Base-by-base conservation (phyloP, 306 rosid genomes). In the Ormosia semicastrata region DNA sequence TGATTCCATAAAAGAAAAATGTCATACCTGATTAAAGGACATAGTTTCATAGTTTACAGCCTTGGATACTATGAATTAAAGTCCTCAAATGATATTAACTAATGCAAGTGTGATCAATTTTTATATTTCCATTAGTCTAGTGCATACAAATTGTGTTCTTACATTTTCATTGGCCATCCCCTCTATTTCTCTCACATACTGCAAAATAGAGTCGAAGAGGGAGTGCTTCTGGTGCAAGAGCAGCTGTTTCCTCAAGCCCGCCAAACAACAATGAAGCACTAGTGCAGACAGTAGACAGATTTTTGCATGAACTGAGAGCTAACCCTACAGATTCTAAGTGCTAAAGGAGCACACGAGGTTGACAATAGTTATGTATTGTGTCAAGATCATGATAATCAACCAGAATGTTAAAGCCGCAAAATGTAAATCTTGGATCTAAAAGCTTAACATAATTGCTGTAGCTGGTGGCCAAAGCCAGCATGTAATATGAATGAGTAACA, bases 251-350 rank as follows among this genome's bases (percentile, higher is more conserved):
- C 58, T 49, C 78, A 3, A 73, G 44, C 57, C 81, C 73, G 8
- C 57, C 41, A 47, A 76, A 65, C 30, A 71, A 8, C 50, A 73
- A 86, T 8, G 79, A 69, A 53, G 76, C 11, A 78, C 44, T 86
- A 29, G 76, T 34, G 68, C 68, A 82, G 58, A 79, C 81, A 49
- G 65, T 86, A 17, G 82, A 84, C 39, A 73, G 75, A 37, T 85
- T 82, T 78, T 71, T 85, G 34, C 56, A 66, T 50, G 89, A 85
- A 82, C 33, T 85, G 47, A 13, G 78, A 50, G 58, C 43, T 41
- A 73, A 12, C 7, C 70, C 88, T n/a, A 5, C 71, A 66, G 86
- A 85, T 78, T 73, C 86, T 40, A 57, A 67, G 40, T 47, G 47
- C 53, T 65, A 77, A 66, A 65, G 30, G 36, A 44, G 36, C 12